phyloP scores from a whole-genome alignment of 306 rosid genomes.

The Ziziphus jujuba region DNA sequence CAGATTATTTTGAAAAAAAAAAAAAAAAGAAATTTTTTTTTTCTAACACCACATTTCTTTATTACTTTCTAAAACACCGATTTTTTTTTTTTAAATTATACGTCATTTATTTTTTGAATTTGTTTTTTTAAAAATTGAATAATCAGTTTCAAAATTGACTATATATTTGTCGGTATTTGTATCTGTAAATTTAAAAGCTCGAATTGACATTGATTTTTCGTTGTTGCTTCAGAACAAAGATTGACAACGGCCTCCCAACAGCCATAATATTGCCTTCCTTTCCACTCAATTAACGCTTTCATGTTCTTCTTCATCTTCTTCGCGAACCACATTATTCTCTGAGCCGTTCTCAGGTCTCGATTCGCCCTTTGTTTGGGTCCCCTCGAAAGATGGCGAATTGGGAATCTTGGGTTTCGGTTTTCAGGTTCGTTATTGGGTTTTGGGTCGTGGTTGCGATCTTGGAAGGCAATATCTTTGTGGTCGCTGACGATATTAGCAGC shows the following conservation, averaged over 20 bases:
- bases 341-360: constrained; percentile 24
- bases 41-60: too few relatives aligned
- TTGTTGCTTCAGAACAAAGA: constrained; percentile 66
- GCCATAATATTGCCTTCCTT: constrained; percentile 2
- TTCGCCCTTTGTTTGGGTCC: constrained; percentile 1
- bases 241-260: constrained; percentile 60
- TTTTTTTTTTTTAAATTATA: too few relatives aligned
- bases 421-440: constrained; percentile 32
- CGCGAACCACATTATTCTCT: constrained; percentile 23
- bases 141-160: too few relatives aligned
- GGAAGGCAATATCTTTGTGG: constrained; percentile 30
- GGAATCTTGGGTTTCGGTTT: constrained; percentile 29
- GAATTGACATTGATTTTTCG: constrained; percentile 42
- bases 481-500: constrained; percentile 35
- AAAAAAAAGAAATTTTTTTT: too few relatives aligned
- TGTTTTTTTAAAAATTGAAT: too few relatives aligned
- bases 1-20: too few relatives aligned
- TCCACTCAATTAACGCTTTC: constrained; percentile 25
- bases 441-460: constrained; percentile 38
- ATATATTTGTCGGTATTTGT: too few relatives aligned
- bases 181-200: background rate
- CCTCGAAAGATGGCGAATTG: constrained; percentile 54
- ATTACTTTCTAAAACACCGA: too few relatives aligned
- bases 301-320: constrained; percentile 32
- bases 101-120: too few relatives aligned